Conservation (phyloP, 257 asterid genomes). For the Paraleonurus japonicus region DNA sequence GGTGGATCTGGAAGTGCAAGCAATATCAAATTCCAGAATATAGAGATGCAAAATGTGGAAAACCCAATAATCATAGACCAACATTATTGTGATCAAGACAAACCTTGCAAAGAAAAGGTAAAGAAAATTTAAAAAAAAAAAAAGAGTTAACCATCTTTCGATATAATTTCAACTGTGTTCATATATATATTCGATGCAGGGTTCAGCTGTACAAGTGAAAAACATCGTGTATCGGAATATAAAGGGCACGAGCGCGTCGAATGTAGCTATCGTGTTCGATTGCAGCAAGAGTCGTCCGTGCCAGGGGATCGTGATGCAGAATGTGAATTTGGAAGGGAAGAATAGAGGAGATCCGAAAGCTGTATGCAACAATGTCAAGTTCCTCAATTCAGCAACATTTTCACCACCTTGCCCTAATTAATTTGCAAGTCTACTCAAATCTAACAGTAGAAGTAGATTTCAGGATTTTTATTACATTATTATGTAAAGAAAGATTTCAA, state of each 20-base stretch:
- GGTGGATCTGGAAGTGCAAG: conserved; percentile 90
- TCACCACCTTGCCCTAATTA: conserved; percentile 52
- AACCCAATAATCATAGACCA: conserved; percentile 87
- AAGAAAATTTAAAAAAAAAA: neutral
- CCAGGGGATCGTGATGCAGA: conserved; percentile 51
- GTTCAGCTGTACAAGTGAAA: conserved; percentile 58
- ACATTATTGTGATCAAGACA: conserved; percentile 61
- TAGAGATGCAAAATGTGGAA: conserved; percentile 58
- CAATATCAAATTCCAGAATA: conserved; percentile 65
- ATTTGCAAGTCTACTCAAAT: neutral
- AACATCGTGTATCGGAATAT: conserved; percentile 61
- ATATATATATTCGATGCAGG: conserved; percentile 31
- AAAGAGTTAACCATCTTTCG: neutral
- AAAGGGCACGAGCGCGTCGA: conserved; percentile 59
- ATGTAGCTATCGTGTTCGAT: conserved; percentile 48
- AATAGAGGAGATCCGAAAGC: conserved; percentile 42
- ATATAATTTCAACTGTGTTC: too few species aligned
- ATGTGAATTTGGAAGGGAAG: conserved; percentile 43
- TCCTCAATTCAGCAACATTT: conserved; percentile 35
- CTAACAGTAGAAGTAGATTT: neutral
- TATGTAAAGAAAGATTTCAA: neutral
- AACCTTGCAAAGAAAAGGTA: conserved; percentile 63
- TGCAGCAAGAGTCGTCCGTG: conserved; percentile 68
- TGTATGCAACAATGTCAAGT: conserved; percentile 48
- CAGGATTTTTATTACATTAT: neutral